Conservation (phyloP, 192 early-diverging fungal genomes). For the Coemansia sp. region DNA sequence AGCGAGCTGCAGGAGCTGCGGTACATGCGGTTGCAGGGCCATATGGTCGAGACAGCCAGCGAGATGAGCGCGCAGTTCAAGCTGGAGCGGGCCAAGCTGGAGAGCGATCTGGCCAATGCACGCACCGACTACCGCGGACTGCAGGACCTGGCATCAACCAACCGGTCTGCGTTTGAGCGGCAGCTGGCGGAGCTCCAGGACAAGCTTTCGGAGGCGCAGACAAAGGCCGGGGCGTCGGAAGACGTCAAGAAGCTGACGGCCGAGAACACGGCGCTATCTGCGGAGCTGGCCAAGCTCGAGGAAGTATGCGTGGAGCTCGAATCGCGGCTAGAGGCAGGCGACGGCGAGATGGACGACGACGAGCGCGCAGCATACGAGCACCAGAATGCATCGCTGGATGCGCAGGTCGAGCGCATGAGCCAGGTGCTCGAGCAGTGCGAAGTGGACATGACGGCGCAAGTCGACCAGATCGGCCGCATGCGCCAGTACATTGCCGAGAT, state of each 20-base stretch:
- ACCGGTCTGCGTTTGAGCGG: conserved; percentile 19
- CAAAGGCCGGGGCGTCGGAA: neutral
- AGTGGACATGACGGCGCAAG: conserved; percentile 37
- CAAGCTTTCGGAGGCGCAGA: conserved; percentile 10
- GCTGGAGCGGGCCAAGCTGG: conserved; percentile 21
- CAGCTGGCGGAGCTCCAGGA: conserved; percentile 22
- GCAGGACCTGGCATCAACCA: conserved; percentile 22
- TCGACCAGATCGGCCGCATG: conserved; percentile 27
- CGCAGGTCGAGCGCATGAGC: conserved; percentile 18
- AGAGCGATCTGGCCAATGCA: conserved; percentile 13
- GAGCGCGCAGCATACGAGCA: conserved; percentile 25
- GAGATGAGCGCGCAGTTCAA: conserved; percentile 40
- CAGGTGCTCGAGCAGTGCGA: conserved; percentile 45
- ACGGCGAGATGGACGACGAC: conserved; percentile 25
- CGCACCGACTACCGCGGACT: conserved; percentile 25
- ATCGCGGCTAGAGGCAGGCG: conserved; percentile 27
- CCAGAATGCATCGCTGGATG: conserved; percentile 17
- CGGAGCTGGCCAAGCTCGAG: conserved; percentile 7
- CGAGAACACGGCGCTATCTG: conserved; percentile 18
- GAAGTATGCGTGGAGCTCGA: conserved; percentile 27
- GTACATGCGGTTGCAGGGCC: conserved; percentile 38
- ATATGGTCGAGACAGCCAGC: conserved; percentile 41
- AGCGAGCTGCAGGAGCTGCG: conserved; percentile 26
- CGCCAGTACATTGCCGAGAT: conserved; percentile 38
- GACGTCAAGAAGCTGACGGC: conserved; percentile 11